Evolutionary conservation across 805 yeast genomes (phyloP), one percentile per base, ranked within the genome.

Genomic region (Kockiozyma suomiensis): DNA sequence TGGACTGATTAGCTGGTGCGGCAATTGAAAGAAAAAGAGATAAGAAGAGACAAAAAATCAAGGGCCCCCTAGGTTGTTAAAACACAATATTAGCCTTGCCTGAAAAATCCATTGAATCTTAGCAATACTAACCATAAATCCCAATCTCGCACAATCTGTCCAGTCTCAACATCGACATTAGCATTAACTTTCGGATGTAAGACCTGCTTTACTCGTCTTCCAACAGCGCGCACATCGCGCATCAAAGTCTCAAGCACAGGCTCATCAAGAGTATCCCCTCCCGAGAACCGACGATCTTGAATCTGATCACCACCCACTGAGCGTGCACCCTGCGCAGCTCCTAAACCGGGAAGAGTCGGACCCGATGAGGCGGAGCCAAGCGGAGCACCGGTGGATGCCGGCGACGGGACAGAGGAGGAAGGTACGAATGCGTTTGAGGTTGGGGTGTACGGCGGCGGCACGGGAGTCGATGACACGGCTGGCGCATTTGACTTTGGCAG

Each of bases 201-300:
- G 0, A 80, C 82, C 59, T 75, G 76, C 41, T 75, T 68, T 25
- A 81, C 73, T 46, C 81, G 68, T 4, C 70, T 67, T 0, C 81
- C 82, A 26, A 79, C 81, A 3, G 79, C 77, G 35, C 68, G 70
- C 28, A 81, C 64, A 61, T 81, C 84, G 38, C 84, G 74, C 68
- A 74, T 66, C 6, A 86, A 72, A 0, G 91, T 86, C 33, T 78
- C 74, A 68, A 76, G 70, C 7, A 86, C 86, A 0, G 90, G 88
- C 72, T 86, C 91, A 68, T 86, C 90, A 12, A 86, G 73, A 1
- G 91, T 86, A 69, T 86, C 87, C 30, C 88, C 88, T 1, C 90
- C 90, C 21, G 83, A 70, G 69, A 79, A 84, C 62, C 82, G 81
- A 15, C 77, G 69, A 26, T 84, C 78, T 68, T 82, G 86, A 30